Base-by-base conservation (phyloP, 768 basidiomycete species). In the Cubamyces lactineus region DNA sequence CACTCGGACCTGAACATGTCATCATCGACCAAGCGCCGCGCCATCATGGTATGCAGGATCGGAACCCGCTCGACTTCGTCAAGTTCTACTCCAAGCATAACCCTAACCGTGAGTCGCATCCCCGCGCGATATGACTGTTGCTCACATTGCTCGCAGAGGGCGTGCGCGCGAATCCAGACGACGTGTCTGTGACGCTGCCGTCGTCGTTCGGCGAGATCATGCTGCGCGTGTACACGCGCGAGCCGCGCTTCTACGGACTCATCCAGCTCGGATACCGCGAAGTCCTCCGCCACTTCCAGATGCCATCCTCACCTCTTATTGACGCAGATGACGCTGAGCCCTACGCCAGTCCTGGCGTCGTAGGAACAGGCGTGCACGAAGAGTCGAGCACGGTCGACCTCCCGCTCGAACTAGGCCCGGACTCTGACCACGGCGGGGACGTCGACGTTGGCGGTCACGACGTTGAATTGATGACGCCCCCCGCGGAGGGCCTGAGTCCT, bases 41-140 rank as follows among this genome's bases (percentile, higher is more conserved):
- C 80, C 92, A 94, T 69, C 88, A 89, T 67, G 92, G 92, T 3
- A 90, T 88, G 85, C 78, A 82, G 64, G 83, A 84, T 46, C 72
- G 77, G 63, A 91, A 90, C 66, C 92, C 92, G 1, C 69, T 93
- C 48, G 81, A 87, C 47, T 79, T 74, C 16, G 83, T 92, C 55
- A 84, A 80, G 69, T 94, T 93, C 69, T 93, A 92, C 67, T 84
- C 86, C 0, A 92, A 92, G 72, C 75, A 78, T 15, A 77, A 81
- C 17, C 84, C 83, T 0, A 73, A 86, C 59, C 67, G 90, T 92
- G 67, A 61, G 71, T 49, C 1, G 15, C 43, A 23, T n/a, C 1
- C 24, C 16, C 6, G 15, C 9, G 12, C 24, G 24, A 17, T 30
- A 3, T 17, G n/a, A 30, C 12, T 53, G 40, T 5, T 63, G 51